Evolutionary conservation across 2,329 filamentous ascomycete species (phyloP).

Genomic region (Blastomyces gilchristii): DNA sequence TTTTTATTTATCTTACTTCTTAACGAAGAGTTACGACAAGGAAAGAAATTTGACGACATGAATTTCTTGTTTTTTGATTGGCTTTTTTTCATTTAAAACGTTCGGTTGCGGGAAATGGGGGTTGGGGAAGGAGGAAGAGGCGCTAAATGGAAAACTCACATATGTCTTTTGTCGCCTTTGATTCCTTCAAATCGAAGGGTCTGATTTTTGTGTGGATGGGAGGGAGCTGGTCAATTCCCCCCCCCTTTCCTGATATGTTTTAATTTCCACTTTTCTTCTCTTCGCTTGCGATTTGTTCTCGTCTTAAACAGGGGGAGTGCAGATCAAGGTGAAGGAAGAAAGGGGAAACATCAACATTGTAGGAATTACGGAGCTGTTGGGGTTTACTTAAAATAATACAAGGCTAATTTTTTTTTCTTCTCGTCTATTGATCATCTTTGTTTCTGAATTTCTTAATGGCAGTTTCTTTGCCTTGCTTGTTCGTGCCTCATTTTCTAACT

Average conservation of each 20-base stretch:
- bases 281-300: conserved; percentile 13
- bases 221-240: conserved; percentile 29
- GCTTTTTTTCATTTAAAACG: conserved; percentile 11
- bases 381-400: conserved; percentile 6
- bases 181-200: conserved; percentile 16
- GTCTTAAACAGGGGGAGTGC: background rate
- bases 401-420: background rate
- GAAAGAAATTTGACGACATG: background rate
- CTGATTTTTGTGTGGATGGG: conserved; percentile 17
- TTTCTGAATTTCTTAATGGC: background rate
- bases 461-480: background rate
- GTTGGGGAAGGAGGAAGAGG: background rate
- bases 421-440: background rate
- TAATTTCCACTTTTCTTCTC: conserved; percentile 15
- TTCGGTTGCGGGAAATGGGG: conserved; percentile 25
- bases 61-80: conserved; percentile 21
- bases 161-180: background rate
- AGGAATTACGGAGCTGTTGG: conserved; percentile 14
- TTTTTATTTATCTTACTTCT: background rate
- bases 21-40: background rate
- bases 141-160: background rate
- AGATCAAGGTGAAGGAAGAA: background rate
- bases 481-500: background rate
- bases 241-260: conserved; percentile 13
- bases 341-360: background rate